Evolutionary conservation across 73 alveolate genomes (phyloP).

Genomic region (Tetrahymena malaccensis): DNA sequence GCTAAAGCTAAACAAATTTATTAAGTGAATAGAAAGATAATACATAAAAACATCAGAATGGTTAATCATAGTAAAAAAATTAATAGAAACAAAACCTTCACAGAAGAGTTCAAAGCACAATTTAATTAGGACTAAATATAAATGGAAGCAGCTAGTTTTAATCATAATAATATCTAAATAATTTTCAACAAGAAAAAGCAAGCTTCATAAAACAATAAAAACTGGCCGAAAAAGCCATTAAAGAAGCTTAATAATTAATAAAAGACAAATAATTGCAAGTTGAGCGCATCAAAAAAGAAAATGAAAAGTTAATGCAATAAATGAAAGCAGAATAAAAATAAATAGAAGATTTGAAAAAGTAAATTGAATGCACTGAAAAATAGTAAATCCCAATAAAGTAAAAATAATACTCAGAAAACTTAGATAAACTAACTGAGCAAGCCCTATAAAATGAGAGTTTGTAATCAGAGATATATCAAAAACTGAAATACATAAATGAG

Average conservation of each 20-base stretch:
- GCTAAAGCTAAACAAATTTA: not conserved
- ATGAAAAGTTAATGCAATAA: not conserved
- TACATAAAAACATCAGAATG: not conserved
- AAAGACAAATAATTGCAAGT: not conserved
- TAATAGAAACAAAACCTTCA: not conserved
- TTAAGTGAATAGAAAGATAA: not conserved
- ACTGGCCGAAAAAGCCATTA: not conserved
- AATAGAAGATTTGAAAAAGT: not conserved
- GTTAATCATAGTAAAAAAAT: not conserved
- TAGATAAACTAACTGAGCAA: not conserved
- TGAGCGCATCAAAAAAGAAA: not conserved
- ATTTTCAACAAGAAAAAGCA: not conserved
- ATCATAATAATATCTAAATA: not conserved
- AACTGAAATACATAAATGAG: not conserved
- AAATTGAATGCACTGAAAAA: not conserved
- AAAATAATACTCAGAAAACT: not conserved
- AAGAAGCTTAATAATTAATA: not conserved
- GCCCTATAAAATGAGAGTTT: not conserved
- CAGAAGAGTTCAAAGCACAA: not conserved
- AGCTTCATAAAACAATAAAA: not conserved
- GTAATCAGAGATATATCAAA: not conserved
- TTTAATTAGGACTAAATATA: not conserved
- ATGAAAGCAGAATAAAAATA: not conserved
- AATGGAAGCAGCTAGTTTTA: not conserved
- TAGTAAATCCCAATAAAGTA: not conserved